Evolutionary conservation across 768 basidiomycete species (phyloP), one percentile per base, ranked within the genome.

Genomic region (Russula vinacea): DNA sequence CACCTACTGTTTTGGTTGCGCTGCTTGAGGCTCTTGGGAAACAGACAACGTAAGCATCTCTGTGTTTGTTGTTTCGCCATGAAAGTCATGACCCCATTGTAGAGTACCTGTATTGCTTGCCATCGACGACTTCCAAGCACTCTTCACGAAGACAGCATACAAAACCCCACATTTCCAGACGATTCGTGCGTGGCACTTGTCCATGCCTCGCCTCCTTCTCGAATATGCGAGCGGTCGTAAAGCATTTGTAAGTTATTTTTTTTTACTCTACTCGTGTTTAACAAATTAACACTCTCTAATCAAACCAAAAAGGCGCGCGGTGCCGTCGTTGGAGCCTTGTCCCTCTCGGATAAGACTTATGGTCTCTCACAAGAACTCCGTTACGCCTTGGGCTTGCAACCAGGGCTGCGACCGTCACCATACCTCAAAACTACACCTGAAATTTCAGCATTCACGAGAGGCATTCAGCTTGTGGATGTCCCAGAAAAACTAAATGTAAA

Each of bases 101-200:
- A 94, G 92, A 50, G 77, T 80, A 70, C 92, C 92, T 0, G 88
- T 96, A 2, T 72, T 97, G 7, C 76, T 95, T 35, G 94, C 93
- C 0, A 78, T 95, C 1, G 94, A 97, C 68, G 94, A 96, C 69
- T 85, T 92, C 73, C 94, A 96, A 73, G 81, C 91, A 0, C 74
- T 97, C 29, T 93, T 90, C 70, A 78, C 82, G 71, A 76, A 78
- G 52, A 77, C 75, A 50, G 84, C 88, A 32, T 95, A 95, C 75
- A 83, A 85, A 29, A 86, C 91, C 62, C 89, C 89, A 14, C 84
- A 86, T 49, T 92, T 86, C 74, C 77, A 78, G 8, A 71, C 77
- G 11, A 84, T 96, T 59, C 83, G 86, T 62, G 78, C 91, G 0
- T 90, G 88, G 69, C 89, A 95, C 69, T 78, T 97, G 7, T 87